Evolutionary conservation across 305 asterid species (phyloP), one percentile per base, ranked within the genome.

Genomic region (Plantago coronopus): DNA sequence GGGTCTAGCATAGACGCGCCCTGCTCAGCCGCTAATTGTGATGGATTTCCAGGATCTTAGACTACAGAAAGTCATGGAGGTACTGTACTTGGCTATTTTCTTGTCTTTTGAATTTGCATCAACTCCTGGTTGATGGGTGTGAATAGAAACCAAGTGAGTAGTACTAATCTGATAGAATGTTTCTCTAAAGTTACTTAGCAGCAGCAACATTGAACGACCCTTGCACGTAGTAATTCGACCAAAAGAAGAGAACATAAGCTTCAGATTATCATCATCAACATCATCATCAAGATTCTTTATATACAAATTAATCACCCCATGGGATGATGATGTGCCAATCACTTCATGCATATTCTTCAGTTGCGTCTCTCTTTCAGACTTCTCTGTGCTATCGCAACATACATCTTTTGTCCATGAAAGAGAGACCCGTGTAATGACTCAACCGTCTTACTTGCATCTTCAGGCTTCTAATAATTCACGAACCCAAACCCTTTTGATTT

Each of bases 371-470:
- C 91, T 76, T 45, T 83, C 91, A 0, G 71, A 72, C 68, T 86
- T 86, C 74, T 79, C 37, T 81, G 85, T 29, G 95, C 95, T 73
- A 75, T 76, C 21, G 85, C 91, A 17, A 83, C 95, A 62, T 69
- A 86, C 91, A 78, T 70, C 34, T 61, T 69, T 46, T 69, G 21
- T 2, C 89, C 87, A 11, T 38, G 2, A 11, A 38, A 38, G 15
- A 38, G 43, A 38, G 43, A 38, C 43, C 43, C 43, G 67, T 82
- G 80, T 4, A 84, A 75, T 29, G 69, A 68, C 12, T 84, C 89
- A 61, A 84, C 85, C 10, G 87, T 45, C 50, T 58, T 75, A n/a
- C 66, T 79, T 25, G 94, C 94, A 72, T 79, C 93, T 7, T 79
- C 86, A 0, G 79, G 64, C 38, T 66, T 72, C 77, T 78, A 85